Conservation (phyloP, 257 asterid species). For the Nicotiana benthamiana region DNA sequence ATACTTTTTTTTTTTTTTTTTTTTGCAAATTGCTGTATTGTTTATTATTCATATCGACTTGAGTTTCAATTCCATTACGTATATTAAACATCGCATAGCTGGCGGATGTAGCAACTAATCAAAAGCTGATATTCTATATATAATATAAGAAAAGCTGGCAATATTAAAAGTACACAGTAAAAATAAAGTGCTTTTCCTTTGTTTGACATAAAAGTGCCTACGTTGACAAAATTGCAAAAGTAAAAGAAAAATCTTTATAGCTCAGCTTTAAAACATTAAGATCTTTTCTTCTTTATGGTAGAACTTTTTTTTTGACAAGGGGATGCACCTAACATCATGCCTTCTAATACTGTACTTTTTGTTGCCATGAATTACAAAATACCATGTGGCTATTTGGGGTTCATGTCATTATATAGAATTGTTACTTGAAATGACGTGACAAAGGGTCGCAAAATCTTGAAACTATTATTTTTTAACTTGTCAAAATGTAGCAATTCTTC, state of each 20-base stretch:
- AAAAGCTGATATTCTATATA: no score
- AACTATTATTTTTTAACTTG: background rate
- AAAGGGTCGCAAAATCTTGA: background rate
- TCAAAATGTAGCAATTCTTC: background rate
- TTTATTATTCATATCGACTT: no score
- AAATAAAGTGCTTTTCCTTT: background rate
- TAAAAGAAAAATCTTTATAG: background rate
- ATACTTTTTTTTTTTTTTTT: no score
- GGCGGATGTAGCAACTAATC: no score
- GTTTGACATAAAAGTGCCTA: no score
- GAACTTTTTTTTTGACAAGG: background rate
- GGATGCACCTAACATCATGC: background rate
- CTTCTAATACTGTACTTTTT: background rate
- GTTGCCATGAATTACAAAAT: background rate
- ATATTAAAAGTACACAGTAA: background rate
- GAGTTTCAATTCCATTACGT: no score
- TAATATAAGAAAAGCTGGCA: background rate
- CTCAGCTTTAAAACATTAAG: background rate
- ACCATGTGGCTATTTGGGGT: background rate
- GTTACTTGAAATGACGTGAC: background rate
- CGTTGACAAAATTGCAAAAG: constrained; percentile 1
- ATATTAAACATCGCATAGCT: no score
- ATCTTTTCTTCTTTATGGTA: background rate
- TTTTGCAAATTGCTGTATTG: no score
- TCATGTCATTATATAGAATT: constrained; percentile 1